A percentile compares a stretch with the other conserved stretches of the same genome.
Evolutionary conservation across 192 early-diverging fungal genomes (phyloP).

Genomic region (Podila epigama): DNA sequence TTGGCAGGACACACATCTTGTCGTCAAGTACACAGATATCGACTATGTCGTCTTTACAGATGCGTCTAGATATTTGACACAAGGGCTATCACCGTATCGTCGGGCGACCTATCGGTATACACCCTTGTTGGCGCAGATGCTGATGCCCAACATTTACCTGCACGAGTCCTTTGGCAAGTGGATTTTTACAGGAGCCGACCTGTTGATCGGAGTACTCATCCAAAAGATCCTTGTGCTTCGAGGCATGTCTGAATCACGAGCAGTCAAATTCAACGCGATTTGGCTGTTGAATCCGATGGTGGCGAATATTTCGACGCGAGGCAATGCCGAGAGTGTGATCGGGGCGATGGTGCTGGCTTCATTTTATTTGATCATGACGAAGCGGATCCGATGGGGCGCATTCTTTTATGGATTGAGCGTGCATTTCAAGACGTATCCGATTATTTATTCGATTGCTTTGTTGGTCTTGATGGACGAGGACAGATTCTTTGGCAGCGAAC

Average conservation of each 20-base stretch:
- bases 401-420: slow-evolving; percentile 89
- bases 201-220: slow-evolving; percentile 79
- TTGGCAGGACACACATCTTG: slow-evolving; percentile 86
- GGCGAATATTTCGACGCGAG: slow-evolving; percentile 94
- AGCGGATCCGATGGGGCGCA: slow-evolving; percentile 59
- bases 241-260: slow-evolving; percentile 58
- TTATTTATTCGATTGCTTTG: slow-evolving; percentile 91
- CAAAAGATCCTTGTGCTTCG: slow-evolving; percentile 58
- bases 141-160: slow-evolving; percentile 85
- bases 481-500: slow-evolving; percentile 21
- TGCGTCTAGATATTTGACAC: slow-evolving; percentile 81
- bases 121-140: slow-evolving; percentile 87
- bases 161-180: slow-evolving; percentile 87
- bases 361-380: slow-evolving; percentile 73
- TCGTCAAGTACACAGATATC: slow-evolving; percentile 98
- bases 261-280: slow-evolving; percentile 64
- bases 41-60: slow-evolving; percentile 98
- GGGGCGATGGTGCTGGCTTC: slow-evolving; percentile 79
- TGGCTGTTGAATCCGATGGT: slow-evolving; percentile 98
- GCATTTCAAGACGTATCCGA: slow-evolving; percentile 97
- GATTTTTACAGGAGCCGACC: slow-evolving; percentile 86
- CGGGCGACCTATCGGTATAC: slow-evolving; percentile 98
- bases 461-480: slow-evolving; percentile 74
- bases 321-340: slow-evolving; percentile 90
- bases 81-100: slow-evolving; percentile 81